Conservation (phyloP, 1,284 basidiomycete species). For the Polyporus tsugae region DNA sequence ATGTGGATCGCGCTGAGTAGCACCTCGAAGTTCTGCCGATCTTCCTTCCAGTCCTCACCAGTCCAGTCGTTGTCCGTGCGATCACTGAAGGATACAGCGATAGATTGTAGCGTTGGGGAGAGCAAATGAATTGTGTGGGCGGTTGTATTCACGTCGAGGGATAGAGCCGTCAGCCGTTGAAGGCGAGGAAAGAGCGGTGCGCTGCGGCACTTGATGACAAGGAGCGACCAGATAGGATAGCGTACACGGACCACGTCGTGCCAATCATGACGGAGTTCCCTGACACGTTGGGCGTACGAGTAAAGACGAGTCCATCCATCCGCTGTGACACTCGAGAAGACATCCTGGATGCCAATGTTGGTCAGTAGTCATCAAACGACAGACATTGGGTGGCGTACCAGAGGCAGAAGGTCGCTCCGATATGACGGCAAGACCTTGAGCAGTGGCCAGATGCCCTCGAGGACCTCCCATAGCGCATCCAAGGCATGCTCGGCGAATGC, state of each 20-base stretch:
- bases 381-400: too few relatives aligned
- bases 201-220: too few relatives aligned
- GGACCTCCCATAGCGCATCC: neutral
- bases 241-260: neutral
- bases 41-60: too few relatives aligned
- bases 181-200: neutral
- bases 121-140: neutral
- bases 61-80: too few relatives aligned
- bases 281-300: neutral
- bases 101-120: neutral
- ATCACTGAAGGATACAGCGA: neutral
- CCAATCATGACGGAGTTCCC: neutral
- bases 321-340: neutral
- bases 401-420: neutral
- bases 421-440: neutral
- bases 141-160: neutral
- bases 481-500: neutral
- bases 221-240: too few relatives aligned
- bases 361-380: too few relatives aligned
- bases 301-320: too few relatives aligned
- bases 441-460: neutral
- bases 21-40: too few relatives aligned
- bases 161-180: neutral
- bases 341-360: too few relatives aligned
- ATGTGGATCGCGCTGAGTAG: neutral